Evolutionary conservation across 495 filamentous ascomycete species (phyloP), one percentile per base, ranked within the genome.

Genomic region (Xylaria sp.): DNA sequence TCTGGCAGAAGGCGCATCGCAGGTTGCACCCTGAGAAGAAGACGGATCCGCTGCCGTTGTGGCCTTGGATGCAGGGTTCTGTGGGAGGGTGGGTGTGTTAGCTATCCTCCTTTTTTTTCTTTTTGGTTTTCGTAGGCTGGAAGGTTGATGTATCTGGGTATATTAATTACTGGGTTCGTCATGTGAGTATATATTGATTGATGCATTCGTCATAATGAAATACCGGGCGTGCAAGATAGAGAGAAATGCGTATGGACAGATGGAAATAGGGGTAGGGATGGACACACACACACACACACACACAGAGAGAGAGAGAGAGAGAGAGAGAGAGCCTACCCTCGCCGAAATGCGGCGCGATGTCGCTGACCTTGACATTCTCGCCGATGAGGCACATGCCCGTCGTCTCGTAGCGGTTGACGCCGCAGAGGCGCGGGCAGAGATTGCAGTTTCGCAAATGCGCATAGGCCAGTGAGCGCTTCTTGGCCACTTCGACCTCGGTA

Each of bases 1-100:
- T 94, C 77, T 94, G 92, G 78, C 92, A 95, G 75, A 94, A 94
- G 0, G 93, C 90, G 77, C 92, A 94, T 19, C 91, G 87, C 44
- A 93, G 77, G 78, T 92, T 93, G 75, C 91, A 94, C 15, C 77
- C 76, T 9, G 76, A 80, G 76, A 94, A 93, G 83, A 94, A 94
- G 61, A 94, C 91, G 9, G 89, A 85, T 50, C 92, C 92, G 69
- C 87, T 90, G 12, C 92, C 92, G 76, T 91, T 85, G 74, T 90
- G 90, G 24, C 92, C 92, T 77, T 93, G 91, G 44, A 94, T 89
- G 76, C 91, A 93, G 0, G 92, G 91, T 72, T 94, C 91, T 83
- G 6, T n/a, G n/a, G n/a, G n/a, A n/a, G n/a, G n/a, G 14, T 9
- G 8, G 35, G 24, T 26, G 48, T 33, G 24, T 70, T n/a, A 70